Evolutionary conservation across 148 eudicot species (phyloP).

Genomic region (Rhododendron mucronatum): DNA sequence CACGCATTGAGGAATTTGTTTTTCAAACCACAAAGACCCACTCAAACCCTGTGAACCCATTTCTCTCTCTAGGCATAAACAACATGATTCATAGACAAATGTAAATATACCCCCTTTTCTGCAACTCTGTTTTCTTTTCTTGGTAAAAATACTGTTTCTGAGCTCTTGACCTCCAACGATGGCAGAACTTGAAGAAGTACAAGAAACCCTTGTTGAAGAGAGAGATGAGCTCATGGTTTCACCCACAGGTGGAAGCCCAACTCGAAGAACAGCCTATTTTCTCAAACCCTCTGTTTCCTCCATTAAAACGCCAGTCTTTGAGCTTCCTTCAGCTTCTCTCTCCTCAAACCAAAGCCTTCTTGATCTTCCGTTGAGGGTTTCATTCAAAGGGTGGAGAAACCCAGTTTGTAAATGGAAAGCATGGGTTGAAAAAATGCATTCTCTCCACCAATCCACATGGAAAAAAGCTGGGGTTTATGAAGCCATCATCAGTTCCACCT

Average conservation of each 20-base stretch:
- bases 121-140: background rate
- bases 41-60: background rate
- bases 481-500: constrained; percentile 7
- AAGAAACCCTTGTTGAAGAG: background rate
- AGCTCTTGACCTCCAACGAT: constrained; percentile 2
- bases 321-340: constrained; percentile 12
- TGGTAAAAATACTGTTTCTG: background rate
- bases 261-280: constrained; percentile 32
- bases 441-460: constrained; percentile 7
- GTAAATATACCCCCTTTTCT: background rate
- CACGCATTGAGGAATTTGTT: background rate
- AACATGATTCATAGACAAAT: background rate
- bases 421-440: background rate
- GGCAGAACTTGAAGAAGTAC: background rate
- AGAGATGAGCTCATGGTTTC: constrained; percentile 15
- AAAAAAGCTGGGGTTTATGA: constrained; percentile 9
- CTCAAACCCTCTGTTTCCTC: constrained; percentile 26
- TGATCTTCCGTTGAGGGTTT: background rate
- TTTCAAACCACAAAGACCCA: background rate
- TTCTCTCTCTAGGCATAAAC: background rate
- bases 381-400: background rate
- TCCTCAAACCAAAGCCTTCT: background rate
- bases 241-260: constrained; percentile 19
- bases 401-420: background rate
- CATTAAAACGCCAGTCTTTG: background rate